Base-by-base conservation (phyloP, 106 monocot species). In the Xerophyta viscosa region DNA sequence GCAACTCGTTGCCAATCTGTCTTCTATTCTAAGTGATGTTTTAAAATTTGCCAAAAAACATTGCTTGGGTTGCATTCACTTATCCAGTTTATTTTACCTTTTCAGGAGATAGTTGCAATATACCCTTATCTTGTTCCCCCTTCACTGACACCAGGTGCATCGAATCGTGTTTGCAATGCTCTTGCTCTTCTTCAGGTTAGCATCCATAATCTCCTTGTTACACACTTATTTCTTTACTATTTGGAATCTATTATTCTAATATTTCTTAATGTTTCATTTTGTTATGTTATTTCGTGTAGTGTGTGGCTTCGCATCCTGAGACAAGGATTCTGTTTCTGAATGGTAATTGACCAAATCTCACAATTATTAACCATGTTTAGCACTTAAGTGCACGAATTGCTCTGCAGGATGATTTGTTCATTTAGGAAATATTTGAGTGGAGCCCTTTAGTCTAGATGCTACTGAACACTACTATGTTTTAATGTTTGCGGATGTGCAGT, bases 171-270 rank as follows among this genome's bases (percentile, higher is more conserved):
- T 45, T 98, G 96, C 79, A 98, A 98, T 65, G 96, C 96, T 22
- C 96, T 98, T 76, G 96, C 96, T 41, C 96, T 98, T 67, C 96
- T 98, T 68, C 96, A 98, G 85, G 96, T 96, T 17, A 48, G 46
- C 20, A 29, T 14, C 22, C 46, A 20, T 29, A 61, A 22, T 4
- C 19, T 6, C 8, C 20, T 1, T 4, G 22, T 18, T 1, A 8
- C 20, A 47, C 22, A 8, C 3, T n/a, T n/a, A 4, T 19, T 47
- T 47, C 1, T 23, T 47, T 18, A 47, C 20, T 23, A 47, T 12
- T 47, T 18, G 46, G 17, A 3, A 17, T 47, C 22, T 62, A 20
- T 12, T 36, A 39, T 3, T 8, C 1, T 39, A 12, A 7, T 3
- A 39, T 39, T 39, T 39, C 3, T 39, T 39, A 39, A 39, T 39